phyloP scores from a whole-genome alignment of 2,329 filamentous ascomycete genomes.

The Talaromyces sp. region DNA sequence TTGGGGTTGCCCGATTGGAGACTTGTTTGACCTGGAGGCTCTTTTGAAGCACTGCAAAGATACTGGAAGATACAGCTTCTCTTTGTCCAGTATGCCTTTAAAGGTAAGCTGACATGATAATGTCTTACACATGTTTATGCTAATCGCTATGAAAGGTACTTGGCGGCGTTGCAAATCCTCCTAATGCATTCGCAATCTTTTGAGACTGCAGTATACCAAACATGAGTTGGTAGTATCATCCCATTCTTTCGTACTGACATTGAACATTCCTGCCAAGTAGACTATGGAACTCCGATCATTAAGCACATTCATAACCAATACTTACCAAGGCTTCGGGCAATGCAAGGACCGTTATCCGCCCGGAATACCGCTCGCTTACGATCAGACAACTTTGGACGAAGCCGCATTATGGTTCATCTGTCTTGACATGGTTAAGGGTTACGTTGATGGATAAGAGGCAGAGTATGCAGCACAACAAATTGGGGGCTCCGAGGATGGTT shows the following conservation, averaged over 20 bases:
- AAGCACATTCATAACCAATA: not conserved
- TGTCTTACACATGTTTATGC: not conserved
- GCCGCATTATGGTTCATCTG: not conserved
- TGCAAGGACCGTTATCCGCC: constrained; percentile 53
- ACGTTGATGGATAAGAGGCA: not conserved
- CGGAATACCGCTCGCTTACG: constrained; percentile 54
- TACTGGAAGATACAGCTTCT: not conserved
- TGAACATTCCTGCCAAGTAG: not conserved
- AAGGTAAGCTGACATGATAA: not conserved
- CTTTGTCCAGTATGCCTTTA: not conserved
- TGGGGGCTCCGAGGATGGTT: not conserved
- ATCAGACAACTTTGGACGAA: constrained; percentile 35
- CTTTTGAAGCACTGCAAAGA: not conserved
- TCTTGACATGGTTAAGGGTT: constrained; percentile 23
- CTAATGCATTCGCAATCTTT: not conserved
- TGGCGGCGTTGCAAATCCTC: not conserved
- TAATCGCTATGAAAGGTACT: not conserved
- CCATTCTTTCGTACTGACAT: not conserved
- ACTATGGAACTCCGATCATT: not conserved
- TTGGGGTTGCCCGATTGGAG: not conserved
- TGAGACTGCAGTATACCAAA: not conserved
- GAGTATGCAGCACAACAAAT: not conserved
- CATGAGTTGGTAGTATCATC: not conserved
- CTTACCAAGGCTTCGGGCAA: constrained; percentile 39
- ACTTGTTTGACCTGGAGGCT: not conserved